Percentiles rank a stretch among this genome's conserved stretches.
Conservation (phyloP, 2,329 filamentous ascomycete species). For the Aspergillus nomiae region DNA sequence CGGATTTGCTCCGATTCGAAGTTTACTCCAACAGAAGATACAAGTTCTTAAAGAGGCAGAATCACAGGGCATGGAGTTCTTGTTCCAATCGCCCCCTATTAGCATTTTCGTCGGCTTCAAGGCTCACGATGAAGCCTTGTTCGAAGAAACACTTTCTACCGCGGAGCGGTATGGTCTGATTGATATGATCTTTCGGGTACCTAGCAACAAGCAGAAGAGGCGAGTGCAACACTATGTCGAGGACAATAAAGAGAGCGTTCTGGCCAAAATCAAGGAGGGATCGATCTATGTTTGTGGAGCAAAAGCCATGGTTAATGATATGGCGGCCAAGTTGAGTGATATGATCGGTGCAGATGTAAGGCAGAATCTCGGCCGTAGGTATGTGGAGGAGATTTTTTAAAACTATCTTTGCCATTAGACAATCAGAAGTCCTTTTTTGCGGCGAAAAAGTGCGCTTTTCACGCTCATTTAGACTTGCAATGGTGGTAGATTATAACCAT, state of each 20-base stretch:
- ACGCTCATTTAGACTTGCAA: too few species aligned
- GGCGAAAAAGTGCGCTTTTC: too few species aligned
- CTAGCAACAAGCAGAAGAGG: conserved; percentile 2
- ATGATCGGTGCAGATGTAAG: not conserved
- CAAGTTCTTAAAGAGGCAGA: not conserved
- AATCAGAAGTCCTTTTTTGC: too few species aligned
- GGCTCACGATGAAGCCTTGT: not conserved
- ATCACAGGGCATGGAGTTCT: not conserved
- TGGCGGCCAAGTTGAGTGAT: not conserved
- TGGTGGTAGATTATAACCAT: too few species aligned
- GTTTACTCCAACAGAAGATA: conserved; percentile 6
- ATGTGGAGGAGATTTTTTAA: conserved; percentile 6
- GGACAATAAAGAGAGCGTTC: not conserved
- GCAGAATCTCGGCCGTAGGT: not conserved
- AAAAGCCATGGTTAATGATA: not conserved
- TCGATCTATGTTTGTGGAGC: conserved; percentile 5
- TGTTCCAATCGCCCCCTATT: not conserved
- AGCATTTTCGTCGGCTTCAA: conserved; percentile 1
- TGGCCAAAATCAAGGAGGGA: not conserved
- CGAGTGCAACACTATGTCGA: not conserved
- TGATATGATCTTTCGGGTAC: not conserved
- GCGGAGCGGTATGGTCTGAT: not conserved
- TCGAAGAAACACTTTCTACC: not conserved
- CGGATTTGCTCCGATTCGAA: conserved; percentile 5
- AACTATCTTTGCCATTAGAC: too few species aligned